Percentiles rank a stretch among this genome's conserved stretches.
Conservation (phyloP, 208 protist species). For the Endotrypanum monterogeii region DNA sequence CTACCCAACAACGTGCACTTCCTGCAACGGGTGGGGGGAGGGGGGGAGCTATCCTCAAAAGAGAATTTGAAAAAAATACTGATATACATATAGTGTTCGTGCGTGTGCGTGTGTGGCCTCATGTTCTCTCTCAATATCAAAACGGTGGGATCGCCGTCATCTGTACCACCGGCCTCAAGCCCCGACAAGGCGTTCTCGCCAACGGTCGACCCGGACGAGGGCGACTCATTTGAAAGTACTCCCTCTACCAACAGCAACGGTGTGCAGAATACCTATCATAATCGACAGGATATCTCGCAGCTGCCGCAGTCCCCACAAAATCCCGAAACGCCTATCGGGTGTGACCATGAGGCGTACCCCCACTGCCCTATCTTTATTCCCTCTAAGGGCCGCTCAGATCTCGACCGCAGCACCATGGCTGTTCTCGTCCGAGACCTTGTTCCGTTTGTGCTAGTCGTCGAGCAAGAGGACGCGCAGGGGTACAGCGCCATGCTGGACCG, state of each 20-base stretch:
- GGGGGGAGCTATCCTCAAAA: too few species aligned
- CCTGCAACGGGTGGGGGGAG: too few species aligned
- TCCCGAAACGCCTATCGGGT: conserved; percentile 5
- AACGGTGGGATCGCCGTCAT: conserved; percentile 4
- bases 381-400: conserved; percentile 66
- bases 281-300: neutral
- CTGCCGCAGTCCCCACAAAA: conserved; percentile 3
- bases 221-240: conserved; percentile 19
- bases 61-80: neutral
- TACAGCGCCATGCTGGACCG: conserved; percentile 68
- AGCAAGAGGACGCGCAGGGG: conserved; percentile 51
- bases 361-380: conserved; percentile 87
- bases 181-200: conserved; percentile 7
- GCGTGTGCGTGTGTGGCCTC: neutral
- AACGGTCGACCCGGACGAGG: conserved; percentile 15
- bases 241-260: conserved; percentile 19
- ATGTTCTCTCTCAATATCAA: conserved; percentile 31
- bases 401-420: conserved; percentile 61
- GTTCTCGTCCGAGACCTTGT: conserved; percentile 70
- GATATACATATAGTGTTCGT: neutral
- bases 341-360: conserved; percentile 39
- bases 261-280: neutral
- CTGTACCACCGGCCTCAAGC: conserved; percentile 3
- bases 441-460: conserved; percentile 80
- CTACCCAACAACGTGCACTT: too few species aligned